Percentiles rank a stretch among this genome's conserved stretches.
Conservation (phyloP, 2,329 filamentous ascomycete species). For the Colletotrichum australisinense region DNA sequence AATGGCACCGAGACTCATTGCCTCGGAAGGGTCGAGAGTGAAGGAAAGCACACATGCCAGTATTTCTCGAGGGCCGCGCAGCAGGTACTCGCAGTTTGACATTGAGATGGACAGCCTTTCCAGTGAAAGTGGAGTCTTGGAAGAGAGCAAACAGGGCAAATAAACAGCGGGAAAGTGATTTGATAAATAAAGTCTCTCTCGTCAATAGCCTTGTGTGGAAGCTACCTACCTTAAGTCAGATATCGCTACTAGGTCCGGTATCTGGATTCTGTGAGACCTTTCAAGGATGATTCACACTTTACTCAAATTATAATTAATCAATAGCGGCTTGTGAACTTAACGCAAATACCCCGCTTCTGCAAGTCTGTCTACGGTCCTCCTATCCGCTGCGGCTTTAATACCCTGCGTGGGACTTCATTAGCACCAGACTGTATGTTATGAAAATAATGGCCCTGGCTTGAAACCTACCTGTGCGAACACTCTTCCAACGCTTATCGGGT, state of each 20-base stretch:
- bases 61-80: background rate
- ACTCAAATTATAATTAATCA: too few relatives aligned
- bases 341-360: too few relatives aligned
- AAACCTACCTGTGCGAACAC: background rate
- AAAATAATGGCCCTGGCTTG: background rate
- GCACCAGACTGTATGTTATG: background rate
- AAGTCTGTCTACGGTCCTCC: too few relatives aligned
- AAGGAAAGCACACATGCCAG: background rate
- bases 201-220: too few relatives aligned
- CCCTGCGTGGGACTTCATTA: background rate
- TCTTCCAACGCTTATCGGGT: background rate
- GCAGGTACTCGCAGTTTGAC: conserved; percentile 20
- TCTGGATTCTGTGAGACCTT: too few relatives aligned
- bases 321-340: too few relatives aligned
- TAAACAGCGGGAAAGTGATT: background rate
- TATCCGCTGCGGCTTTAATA: background rate
- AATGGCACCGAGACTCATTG: conserved; percentile 43
- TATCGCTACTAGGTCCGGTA: too few relatives aligned
- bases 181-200: too few relatives aligned
- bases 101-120: conserved; percentile 24
- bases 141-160: background rate
- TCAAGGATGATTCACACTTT: too few relatives aligned
- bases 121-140: background rate
- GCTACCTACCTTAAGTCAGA: too few relatives aligned
- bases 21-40: conserved; percentile 7